Conservation (phyloP, 108 stramenopile species). For the Nannochloropsis oceanica region DNA sequence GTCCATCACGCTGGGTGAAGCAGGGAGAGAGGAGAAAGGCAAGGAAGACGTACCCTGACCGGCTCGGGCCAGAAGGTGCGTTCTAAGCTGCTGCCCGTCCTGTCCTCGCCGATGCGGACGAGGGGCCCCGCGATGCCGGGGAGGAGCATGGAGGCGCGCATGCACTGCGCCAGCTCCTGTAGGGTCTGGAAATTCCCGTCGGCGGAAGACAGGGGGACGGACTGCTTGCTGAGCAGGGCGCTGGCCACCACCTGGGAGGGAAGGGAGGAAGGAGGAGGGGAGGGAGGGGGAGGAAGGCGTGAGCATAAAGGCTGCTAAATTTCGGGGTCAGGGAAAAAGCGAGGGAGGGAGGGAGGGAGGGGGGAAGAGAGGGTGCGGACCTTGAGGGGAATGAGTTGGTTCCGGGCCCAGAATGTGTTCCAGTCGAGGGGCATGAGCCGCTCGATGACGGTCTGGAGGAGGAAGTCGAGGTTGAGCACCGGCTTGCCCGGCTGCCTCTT, state of each 20-base stretch:
- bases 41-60: not conserved
- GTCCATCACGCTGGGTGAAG: not conserved
- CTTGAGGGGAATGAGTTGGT: constrained; percentile 25
- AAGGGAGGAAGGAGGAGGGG: constrained; percentile 9
- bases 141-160: constrained; percentile 76
- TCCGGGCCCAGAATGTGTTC: constrained; percentile 59
- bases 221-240: constrained; percentile 49
- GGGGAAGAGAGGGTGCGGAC: not conserved
- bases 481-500: constrained; percentile 55
- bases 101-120: constrained; percentile 43
- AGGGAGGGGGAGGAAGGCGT: no score
- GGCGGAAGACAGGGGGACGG: constrained; percentile 58
- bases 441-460: constrained; percentile 60
- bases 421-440: constrained; percentile 72
- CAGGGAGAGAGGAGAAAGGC: not conserved
- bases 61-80: not conserved
- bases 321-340: not conserved
- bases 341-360: not conserved
- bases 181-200: constrained; percentile 55
- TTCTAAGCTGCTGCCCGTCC: not conserved
- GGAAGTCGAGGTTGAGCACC: constrained; percentile 67
- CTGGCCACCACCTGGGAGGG: constrained; percentile 68
- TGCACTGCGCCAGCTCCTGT: constrained; percentile 56
- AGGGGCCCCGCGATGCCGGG: constrained; percentile 85
- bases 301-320: no score